Percentiles rank a stretch among this genome's conserved stretches.
Evolutionary conservation across 768 basidiomycete species (phyloP).

Genomic region (Asterophora parasitica): DNA sequence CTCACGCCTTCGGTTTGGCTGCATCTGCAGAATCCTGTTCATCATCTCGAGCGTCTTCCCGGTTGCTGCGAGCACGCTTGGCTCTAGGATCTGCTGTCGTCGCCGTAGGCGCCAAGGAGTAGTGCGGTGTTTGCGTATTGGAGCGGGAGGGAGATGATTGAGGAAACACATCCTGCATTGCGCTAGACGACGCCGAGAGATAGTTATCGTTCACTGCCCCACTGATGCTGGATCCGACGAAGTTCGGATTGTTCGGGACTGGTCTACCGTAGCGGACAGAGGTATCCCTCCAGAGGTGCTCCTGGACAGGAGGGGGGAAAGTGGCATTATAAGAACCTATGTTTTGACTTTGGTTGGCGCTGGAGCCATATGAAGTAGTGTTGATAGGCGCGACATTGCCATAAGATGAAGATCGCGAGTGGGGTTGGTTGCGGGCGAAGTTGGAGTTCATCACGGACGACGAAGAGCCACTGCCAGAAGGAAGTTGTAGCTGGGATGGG

Average conservation of each 20-base stretch:
- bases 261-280: slow-evolving; percentile 11
- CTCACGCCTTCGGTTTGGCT: slow-evolving; percentile 42
- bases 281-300: slow-evolving; percentile 15
- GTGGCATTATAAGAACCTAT: slow-evolving; percentile 10
- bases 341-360: slow-evolving; percentile 7
- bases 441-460: slow-evolving; percentile 8
- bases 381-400: slow-evolving; percentile 1
- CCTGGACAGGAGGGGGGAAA: slow-evolving; percentile 8
- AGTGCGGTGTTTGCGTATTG: slow-evolving; percentile 16
- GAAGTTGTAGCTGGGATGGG: slow-evolving; percentile 11
- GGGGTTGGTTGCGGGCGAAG: slow-evolving; percentile 7
- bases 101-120: slow-evolving; percentile 14
- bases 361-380: slow-evolving; percentile 6
- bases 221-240: slow-evolving; percentile 13
- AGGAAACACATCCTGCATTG: slow-evolving; percentile 24
- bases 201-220: slow-evolving; percentile 3
- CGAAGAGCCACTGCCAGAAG: slow-evolving; percentile 5
- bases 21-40: slow-evolving; percentile 31
- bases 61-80: slow-evolving; percentile 34
- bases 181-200: slow-evolving; percentile 21
- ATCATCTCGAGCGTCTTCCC: slow-evolving; percentile 29
- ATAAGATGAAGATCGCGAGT: slow-evolving; percentile 9
- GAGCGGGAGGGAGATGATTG: slow-evolving; percentile 12
- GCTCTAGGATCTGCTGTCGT: slow-evolving; percentile 19
- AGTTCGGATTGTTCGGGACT: slow-evolving; percentile 3